Evolutionary conservation across 352 stramenopile genomes (phyloP).

Genomic region (Aphanomyces euteiches): DNA sequence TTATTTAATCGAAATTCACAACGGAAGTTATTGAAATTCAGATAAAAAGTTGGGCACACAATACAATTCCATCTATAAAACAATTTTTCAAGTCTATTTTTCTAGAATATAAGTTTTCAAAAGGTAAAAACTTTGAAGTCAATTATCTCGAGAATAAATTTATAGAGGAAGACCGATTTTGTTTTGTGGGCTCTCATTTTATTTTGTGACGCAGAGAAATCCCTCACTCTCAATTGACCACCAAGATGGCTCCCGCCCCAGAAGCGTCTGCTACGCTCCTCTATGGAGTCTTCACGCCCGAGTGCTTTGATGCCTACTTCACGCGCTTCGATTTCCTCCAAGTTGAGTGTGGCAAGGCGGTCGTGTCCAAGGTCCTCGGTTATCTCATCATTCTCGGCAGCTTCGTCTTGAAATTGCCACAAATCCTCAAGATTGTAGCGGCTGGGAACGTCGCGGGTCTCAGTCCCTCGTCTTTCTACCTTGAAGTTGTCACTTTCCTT

Average conservation of each 20-base stretch:
- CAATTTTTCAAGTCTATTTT: too few relatives aligned
- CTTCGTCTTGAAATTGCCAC: conserved; percentile 83
- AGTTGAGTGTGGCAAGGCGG: conserved; percentile 74
- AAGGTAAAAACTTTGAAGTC: too few relatives aligned
- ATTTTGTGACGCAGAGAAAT: not conserved
- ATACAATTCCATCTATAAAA: too few relatives aligned
- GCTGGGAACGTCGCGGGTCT: conserved; percentile 80
- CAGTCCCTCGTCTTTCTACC: conserved; percentile 84
- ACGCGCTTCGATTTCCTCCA: conserved; percentile 79
- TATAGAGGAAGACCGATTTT: too few relatives aligned
- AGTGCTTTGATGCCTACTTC: conserved; percentile 79
- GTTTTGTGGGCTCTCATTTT: too few relatives aligned
- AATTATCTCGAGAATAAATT: too few relatives aligned
- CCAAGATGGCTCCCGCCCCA: not conserved
- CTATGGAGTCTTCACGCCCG: conserved; percentile 62
- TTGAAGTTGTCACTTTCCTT: conserved; percentile 79
- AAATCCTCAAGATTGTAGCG: conserved; percentile 85
- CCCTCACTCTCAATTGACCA: not conserved
- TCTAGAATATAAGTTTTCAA: too few relatives aligned
- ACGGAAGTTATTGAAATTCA: too few relatives aligned
- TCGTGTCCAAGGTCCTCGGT: conserved; percentile 77
- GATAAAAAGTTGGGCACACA: too few relatives aligned
- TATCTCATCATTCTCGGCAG: conserved; percentile 85
- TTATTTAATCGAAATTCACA: too few relatives aligned
- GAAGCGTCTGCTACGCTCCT: conserved; percentile 42